Evolutionary conservation across 495 filamentous ascomycete genomes (phyloP), one percentile per base, ranked within the genome.

Genomic region (Pseudevernia furfuracea): DNA sequence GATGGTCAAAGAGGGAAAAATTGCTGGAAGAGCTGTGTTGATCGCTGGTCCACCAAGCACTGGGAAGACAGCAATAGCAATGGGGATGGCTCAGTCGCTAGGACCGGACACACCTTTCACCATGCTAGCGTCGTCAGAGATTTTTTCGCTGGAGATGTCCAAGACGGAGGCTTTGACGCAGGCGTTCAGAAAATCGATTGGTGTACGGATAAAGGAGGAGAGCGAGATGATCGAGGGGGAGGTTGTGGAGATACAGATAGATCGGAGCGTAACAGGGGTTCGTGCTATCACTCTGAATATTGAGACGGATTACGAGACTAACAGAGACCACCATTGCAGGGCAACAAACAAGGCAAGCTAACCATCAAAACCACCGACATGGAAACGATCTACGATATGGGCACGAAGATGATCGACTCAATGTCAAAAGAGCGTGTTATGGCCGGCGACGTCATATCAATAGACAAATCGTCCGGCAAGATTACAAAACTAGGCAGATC

Each of bases 311-410:
- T 32, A 10, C 15, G 34, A 17, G 34, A 25, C 64, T 67, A 49
- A 66, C 38, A 30, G n/a, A 58, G 19, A 34, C 9, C 6, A 34
- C 52, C 28, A 55, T 62, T 66, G 36, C 59, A 89, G 86, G 84
- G 83, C 66, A 92, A 91, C 74, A 97, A 96, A 81, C 92, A 96
- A 82, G 94, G 94, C 69, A 99, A 97, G 76, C 88, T 99, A 67
- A 99, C 94, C 12, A 96, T 99, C 76, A 99, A 97, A 76, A 99
- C 94, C 25, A 96, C 93, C 69, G 95, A 99, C 72, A 99, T 99
- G 94, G 94, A 99, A 77, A 96, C 94, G 25, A 90, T 97, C 69
- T 98, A 97, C 81, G 94, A 98, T 69, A 94, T 98, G 90, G 94
- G 94, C 48, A 92, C 87, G 61, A 97, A 97, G 77, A 97, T 97